Evolutionary conservation across 1,284 basidiomycete species (phyloP).

Genomic region (Chiua sp.): DNA sequence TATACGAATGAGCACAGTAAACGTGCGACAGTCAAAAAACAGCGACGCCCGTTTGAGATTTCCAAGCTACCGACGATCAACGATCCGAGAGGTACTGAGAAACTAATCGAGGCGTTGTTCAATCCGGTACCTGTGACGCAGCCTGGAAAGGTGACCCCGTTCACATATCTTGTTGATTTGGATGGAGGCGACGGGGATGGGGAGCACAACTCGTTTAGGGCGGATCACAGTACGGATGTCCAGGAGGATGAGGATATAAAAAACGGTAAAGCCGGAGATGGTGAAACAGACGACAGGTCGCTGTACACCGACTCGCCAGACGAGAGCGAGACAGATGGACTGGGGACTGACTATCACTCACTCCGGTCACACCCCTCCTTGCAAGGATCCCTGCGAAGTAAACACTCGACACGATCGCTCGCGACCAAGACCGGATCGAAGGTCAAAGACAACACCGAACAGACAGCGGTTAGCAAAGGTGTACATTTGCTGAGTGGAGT

Average conservation of each 20-base stretch:
- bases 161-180: constrained; percentile 56
- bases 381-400: constrained; percentile 28
- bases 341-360: constrained; percentile 38
- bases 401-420: constrained; percentile 24
- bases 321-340: constrained; percentile 19
- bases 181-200: constrained; percentile 20
- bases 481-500: background rate
- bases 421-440: constrained; percentile 10
- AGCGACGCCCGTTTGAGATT: constrained; percentile 46
- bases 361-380: constrained; percentile 32
- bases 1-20: background rate
- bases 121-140: constrained; percentile 64
- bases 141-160: constrained; percentile 54
- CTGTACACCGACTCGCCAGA: constrained; percentile 33
- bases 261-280: background rate
- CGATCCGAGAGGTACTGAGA: constrained; percentile 66
- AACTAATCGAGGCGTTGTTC: constrained; percentile 77
- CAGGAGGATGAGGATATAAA: constrained; percentile 1
- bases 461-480: constrained; percentile 3
- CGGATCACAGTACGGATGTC: background rate
- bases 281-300: constrained; percentile 24
- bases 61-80: constrained; percentile 54
- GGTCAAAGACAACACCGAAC: background rate
- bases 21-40: constrained; percentile 22
- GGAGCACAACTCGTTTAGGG: constrained; percentile 4